Evolutionary conservation across 2,329 filamentous ascomycete species (phyloP), one percentile per base, ranked within the genome.

Genomic region (Exophiala sideris): DNA sequence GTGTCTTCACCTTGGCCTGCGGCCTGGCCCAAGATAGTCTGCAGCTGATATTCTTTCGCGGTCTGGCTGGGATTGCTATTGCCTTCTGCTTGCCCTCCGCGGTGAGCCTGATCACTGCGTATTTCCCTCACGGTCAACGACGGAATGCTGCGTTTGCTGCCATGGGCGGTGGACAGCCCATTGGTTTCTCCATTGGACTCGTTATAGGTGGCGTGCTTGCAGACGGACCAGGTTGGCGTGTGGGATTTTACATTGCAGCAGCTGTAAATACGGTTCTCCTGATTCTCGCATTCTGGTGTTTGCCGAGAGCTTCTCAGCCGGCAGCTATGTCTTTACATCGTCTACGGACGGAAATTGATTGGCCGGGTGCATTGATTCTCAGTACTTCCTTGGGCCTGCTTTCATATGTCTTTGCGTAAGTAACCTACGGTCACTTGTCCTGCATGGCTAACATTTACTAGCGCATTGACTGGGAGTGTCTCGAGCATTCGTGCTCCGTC

Each of bases 171-270:
- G 74, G 74, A 1, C 77, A 79, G 52, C 77, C 78, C 0, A 59
- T 81, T 8, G 80, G 79, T 0, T 82, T 79, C 52, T 73, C 71
- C 0, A 55, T 81, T 0, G 79, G 80, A 0, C 68, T 83, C 2
- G 71, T 77, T 0, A 66, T 83, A 2, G 74, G 76, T 35, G 77
- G 78, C 50, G 58, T 79, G 0, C 71, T 82, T 33, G 68, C 73
- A 1, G 71, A 77, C 32, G 71, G 68, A 0, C 71, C 78, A 42
- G 76, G 77, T 2, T 83, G 79, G 80, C 65, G 79, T 41, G 74
- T 68, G 56, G 79, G 76, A 0, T 83, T 76, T 59, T 76, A 80
- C 57, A 67, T 79, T 18, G 16, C 16, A 18, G 16, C 16, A 18
- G 16, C 16, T 18, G 16, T 18, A 2, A 18, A 18, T 18, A 18